Conservation (phyloP, 2,329 filamentous ascomycete genomes). For the Mycosphaerella sp. region DNA sequence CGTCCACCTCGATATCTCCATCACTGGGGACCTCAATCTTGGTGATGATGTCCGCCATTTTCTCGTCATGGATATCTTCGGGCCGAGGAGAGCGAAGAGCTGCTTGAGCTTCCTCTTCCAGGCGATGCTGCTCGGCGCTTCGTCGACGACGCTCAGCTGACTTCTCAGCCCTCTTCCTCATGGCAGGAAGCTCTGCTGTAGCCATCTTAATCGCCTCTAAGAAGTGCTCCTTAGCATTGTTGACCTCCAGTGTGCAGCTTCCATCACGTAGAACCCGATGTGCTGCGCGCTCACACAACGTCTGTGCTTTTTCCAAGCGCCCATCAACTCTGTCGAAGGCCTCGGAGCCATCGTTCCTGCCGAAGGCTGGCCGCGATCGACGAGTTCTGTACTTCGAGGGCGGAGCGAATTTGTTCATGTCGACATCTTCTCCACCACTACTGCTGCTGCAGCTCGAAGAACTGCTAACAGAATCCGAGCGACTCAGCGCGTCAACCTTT, state of each 20-base stretch:
- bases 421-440: conserved; percentile 33
- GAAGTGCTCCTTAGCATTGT: conserved; percentile 60
- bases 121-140: conserved; percentile 22
- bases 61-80: neutral
- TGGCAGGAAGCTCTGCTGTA: conserved; percentile 22
- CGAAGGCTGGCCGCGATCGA: conserved; percentile 12
- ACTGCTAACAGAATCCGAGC: conserved; percentile 30
- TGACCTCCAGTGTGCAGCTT: conserved; percentile 71
- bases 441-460: conserved; percentile 35
- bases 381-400: conserved; percentile 34
- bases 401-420: conserved; percentile 25
- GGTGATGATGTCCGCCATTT: conserved; percentile 5
- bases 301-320: conserved; percentile 70
- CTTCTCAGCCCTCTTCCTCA: conserved; percentile 23
- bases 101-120: conserved; percentile 19
- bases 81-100: conserved; percentile 1
- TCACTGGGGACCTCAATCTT: conserved; percentile 10
- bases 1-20: conserved; percentile 18
- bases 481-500: conserved; percentile 52
- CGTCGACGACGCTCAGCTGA: conserved; percentile 21
- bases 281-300: conserved; percentile 75
- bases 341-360: conserved; percentile 20
- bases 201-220: conserved; percentile 54
- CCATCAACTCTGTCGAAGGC: conserved; percentile 63
- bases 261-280: conserved; percentile 86